These are phyloP conservation scores for Porcisia deanei DNA, from an alignment of 208 protist species.

Conservation along the genomic window DNA sequence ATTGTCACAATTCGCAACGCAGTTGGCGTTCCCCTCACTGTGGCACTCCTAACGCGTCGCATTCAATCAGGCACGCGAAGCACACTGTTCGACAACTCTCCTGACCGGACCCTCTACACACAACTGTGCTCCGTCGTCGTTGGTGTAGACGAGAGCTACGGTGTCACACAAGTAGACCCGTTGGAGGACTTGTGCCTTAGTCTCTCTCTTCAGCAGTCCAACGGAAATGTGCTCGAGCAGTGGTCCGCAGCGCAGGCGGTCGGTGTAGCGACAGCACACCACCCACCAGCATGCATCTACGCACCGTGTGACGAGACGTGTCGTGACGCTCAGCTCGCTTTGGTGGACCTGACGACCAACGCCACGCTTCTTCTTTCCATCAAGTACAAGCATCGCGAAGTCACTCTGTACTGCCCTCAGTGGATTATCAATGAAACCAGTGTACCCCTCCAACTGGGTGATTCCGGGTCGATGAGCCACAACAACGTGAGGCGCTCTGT, in stretches of 20 bases:
- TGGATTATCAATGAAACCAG: slow-evolving; percentile 70
- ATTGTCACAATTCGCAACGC: slow-evolving; percentile 61
- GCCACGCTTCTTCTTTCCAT: slow-evolving; percentile 48
- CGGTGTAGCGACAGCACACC: slow-evolving; percentile 1
- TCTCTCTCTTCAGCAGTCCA: slow-evolving; percentile 54
- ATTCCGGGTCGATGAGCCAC: slow-evolving; percentile 22
- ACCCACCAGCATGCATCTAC: slow-evolving; percentile 41
- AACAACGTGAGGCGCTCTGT: slow-evolving; percentile 7
- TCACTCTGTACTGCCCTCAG: slow-evolving; percentile 56
- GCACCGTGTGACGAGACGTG: slow-evolving; percentile 13
- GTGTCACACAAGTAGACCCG: slow-evolving; percentile 65
- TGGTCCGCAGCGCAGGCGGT: slow-evolving; percentile 10
- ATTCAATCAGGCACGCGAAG: slow-evolving; percentile 23
- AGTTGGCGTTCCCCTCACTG: slow-evolving; percentile 50
- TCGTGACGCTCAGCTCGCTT: slow-evolving; percentile 29
- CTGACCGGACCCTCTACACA: slow-evolving; percentile 40
- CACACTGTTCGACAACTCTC: slow-evolving; percentile 34
- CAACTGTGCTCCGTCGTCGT: slow-evolving; percentile 38
- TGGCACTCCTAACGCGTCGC: slow-evolving; percentile 46
- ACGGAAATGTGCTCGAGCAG: slow-evolving; percentile 37
- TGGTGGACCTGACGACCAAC: slow-evolving; percentile 35
- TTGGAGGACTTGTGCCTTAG: slow-evolving; percentile 63
- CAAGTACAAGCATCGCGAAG: slow-evolving; percentile 37
- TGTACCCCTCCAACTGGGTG: slow-evolving; percentile 44
- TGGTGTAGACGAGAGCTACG: slow-evolving; percentile 28